Evolutionary conservation across 352 stramenopile species (phyloP), one percentile per base, ranked within the genome.

Genomic region (Globisporangium uncinulatum): DNA sequence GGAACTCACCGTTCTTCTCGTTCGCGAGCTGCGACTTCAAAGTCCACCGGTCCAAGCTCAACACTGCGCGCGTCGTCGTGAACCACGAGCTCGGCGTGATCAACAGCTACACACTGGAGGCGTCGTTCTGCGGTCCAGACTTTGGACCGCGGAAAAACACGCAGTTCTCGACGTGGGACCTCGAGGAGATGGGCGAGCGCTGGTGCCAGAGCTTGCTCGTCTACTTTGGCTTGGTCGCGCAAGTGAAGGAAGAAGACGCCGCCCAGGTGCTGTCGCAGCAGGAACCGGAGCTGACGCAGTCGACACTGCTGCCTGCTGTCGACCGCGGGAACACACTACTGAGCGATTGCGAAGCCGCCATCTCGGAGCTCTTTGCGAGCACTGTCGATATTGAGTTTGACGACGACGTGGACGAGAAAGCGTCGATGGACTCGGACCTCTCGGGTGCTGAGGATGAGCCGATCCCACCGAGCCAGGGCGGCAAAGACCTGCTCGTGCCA

Each of bases 21-120:
- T 96, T 96, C 57, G 65, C 72, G 4, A 88, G 78, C 50, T 98
- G 92, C 67, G 86, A 87, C 49, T 98, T 97, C 56, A 86, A 79
- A 20, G 83, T 98, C 0, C 81, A 94, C 56, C 95, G 95, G 63
- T 90, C 84, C 20, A 94, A 97, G 49, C 63, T 93, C 37, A 86
- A 81, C 13, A 97, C 91, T 1, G 92, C 86, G 10, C 78, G 92
- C 42, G 92, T 98, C 0, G 92, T 97, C 1, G 85, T 97, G 29
- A 75, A 89, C 65, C 76, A 92, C 47, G 90, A 97, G 49, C 66
- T 96, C 0, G 80, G 84, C 3, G 76, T 97, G 15, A 74, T 76
- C 49, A 88, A 91, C 67, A 90, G 71, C 63, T 97, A 92, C 70
- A 97, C 88, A 8, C 76, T 97, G 3, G 90, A 97, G 59, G 89